Evolutionary conservation across 805 yeast genomes (phyloP).

Genomic region (Saturnispora sanitii): DNA sequence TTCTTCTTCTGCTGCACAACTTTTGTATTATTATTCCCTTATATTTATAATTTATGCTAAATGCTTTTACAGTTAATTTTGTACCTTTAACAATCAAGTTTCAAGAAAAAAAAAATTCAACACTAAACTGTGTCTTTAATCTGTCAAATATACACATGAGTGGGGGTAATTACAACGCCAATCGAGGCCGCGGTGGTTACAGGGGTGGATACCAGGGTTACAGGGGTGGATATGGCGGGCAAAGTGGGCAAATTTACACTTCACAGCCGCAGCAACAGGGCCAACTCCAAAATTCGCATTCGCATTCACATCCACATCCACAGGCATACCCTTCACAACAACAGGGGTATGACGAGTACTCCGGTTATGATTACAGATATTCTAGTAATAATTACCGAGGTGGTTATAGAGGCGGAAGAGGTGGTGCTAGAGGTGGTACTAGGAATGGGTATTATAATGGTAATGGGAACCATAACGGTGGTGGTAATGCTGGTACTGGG

Average conservation of each 20-base stretch:
- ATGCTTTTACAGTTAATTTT: too few relatives aligned
- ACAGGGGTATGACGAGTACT: constrained; percentile 3
- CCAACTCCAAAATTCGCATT: neutral
- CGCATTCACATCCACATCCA: neutral
- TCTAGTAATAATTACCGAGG: neutral
- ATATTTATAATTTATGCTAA: too few relatives aligned
- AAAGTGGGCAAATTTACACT: neutral
- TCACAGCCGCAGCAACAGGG: neutral
- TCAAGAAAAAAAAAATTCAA: too few relatives aligned
- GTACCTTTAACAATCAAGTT: too few relatives aligned
- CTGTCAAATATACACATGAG: constrained; percentile 3
- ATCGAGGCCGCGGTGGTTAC: neutral
- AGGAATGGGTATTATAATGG: constrained; percentile 1
- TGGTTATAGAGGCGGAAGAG: constrained; percentile 2
- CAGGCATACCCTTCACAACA: too few relatives aligned
- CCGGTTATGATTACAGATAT: constrained; percentile 2
- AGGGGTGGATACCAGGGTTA: neutral
- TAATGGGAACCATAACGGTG: neutral
- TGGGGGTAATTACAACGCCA: neutral
- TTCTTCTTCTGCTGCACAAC: neutral
- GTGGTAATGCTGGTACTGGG: neutral
- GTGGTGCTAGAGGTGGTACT: constrained; percentile 1
- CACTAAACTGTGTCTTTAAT: too few relatives aligned
- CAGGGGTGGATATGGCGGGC: neutral
- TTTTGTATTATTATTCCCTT: too few relatives aligned